phyloP scores from a whole-genome alignment of 1,284 basidiomycete genomes.

The Ustilago nuda region DNA sequence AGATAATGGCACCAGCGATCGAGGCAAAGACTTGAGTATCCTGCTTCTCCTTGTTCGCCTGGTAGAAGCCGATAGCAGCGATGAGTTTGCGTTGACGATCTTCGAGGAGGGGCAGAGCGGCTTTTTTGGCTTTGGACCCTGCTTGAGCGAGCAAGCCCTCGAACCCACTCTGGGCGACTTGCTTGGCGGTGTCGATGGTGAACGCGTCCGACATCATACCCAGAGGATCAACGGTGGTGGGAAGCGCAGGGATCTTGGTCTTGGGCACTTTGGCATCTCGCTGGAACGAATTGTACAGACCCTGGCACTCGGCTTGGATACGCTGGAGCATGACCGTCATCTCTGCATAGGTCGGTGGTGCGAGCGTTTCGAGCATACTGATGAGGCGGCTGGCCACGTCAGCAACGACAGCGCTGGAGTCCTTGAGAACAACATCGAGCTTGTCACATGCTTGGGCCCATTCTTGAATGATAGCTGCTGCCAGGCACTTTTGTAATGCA shows the following conservation, averaged over 20 bases:
- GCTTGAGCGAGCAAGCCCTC: conserved; percentile 73
- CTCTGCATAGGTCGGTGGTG: conserved; percentile 86
- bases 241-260: conserved; percentile 82
- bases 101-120: conserved; percentile 77
- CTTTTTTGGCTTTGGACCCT: conserved; percentile 78
- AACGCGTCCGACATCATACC: conserved; percentile 77
- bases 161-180: conserved; percentile 80
- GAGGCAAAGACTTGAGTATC: conserved; percentile 89
- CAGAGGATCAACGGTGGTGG: conserved; percentile 80
- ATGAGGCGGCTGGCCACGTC: conserved; percentile 76
- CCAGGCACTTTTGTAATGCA: conserved; percentile 89
- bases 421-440: conserved; percentile 39
- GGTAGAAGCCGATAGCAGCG: conserved; percentile 83
- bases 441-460: conserved; percentile 76
- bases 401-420: conserved; percentile 31
- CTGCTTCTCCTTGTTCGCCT: conserved; percentile 84
- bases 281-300: conserved; percentile 82
- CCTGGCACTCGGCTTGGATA: conserved; percentile 83
- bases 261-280: conserved; percentile 86
- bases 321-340: conserved; percentile 85
- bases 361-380: conserved; percentile 78
- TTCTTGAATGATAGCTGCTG: conserved; percentile 87
- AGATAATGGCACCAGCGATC: conserved; percentile 88
- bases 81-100: conserved; percentile 82
- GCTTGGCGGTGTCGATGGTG: conserved; percentile 82